Conservation (phyloP, 257 asterid species). For the Rubia yunnanensis region DNA sequence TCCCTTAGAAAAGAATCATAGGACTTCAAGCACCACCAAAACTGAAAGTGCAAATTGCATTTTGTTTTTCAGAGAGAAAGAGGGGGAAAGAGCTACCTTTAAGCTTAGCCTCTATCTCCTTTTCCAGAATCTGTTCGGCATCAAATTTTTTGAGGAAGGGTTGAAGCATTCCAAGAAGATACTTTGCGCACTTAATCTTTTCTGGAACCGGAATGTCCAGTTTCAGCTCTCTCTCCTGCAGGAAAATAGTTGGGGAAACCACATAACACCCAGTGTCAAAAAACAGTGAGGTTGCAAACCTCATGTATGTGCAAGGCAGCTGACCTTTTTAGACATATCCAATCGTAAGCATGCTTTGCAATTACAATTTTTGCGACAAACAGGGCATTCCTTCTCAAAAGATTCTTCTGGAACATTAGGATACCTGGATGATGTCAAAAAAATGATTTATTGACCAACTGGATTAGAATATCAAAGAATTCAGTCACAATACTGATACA, state of each 20-base stretch:
- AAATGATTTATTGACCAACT: slow-evolving; percentile 9
- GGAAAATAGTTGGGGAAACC: background rate
- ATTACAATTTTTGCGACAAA: slow-evolving; percentile 70
- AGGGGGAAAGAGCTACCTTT: slow-evolving; percentile 33
- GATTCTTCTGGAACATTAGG: slow-evolving; percentile 61
- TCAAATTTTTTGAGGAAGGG: slow-evolving; percentile 57
- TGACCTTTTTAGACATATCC: slow-evolving; percentile 46
- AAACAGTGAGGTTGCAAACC: slow-evolving; percentile 6
- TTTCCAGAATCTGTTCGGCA: slow-evolving; percentile 56
- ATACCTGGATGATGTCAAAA: slow-evolving; percentile 44
- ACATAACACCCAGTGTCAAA: background rate
- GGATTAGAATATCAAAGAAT: background rate
- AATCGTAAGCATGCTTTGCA: slow-evolving; percentile 84
- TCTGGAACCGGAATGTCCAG: slow-evolving; percentile 27
- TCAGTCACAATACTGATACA: background rate
- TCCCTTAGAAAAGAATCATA: no score
- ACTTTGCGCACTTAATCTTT: slow-evolving; percentile 40
- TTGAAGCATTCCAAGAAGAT: slow-evolving; percentile 49
- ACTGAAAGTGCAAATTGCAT: background rate
- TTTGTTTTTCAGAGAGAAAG: slow-evolving; percentile 3
- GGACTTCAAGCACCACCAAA: background rate
- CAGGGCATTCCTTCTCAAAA: slow-evolving; percentile 74
- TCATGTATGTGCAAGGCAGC: slow-evolving; percentile 13
- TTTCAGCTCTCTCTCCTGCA: slow-evolving; percentile 40
- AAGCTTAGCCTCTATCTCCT: slow-evolving; percentile 53